Evolutionary conservation across 1,284 basidiomycete species (phyloP).

Genomic region (Stereum hirsutum): DNA sequence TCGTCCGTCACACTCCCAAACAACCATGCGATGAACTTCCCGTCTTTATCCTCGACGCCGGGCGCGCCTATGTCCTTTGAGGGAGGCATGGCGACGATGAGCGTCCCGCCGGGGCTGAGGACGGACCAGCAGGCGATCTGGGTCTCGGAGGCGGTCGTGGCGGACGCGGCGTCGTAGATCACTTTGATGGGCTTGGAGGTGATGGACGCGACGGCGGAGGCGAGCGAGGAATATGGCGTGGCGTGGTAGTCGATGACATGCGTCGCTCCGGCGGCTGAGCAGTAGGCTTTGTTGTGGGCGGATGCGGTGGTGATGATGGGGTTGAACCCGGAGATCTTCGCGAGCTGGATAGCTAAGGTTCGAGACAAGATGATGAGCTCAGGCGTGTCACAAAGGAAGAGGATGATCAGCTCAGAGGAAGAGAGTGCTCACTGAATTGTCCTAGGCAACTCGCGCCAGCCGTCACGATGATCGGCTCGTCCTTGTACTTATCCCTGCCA

Average conservation of each 20-base stretch:
- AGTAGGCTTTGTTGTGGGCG: not conserved
- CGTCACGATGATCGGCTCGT: not conserved
- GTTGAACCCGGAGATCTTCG: not conserved
- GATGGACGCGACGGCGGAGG: not conserved
- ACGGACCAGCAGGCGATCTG: not conserved
- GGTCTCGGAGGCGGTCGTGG: not conserved
- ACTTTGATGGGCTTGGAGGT: not conserved
- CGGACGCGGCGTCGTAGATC: not conserved
- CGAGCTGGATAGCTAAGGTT: not conserved
- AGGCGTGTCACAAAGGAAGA: not conserved
- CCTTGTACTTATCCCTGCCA: not conserved
- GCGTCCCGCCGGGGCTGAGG: not conserved
- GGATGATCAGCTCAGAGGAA: no score
- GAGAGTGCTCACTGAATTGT: not conserved
- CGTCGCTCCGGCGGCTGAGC: not conserved
- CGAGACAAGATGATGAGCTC: not conserved
- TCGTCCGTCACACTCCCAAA: not conserved
- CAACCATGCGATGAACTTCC: not conserved
- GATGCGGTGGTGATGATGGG: not conserved
- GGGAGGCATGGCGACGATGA: conserved; percentile 1
- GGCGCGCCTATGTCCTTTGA: not conserved
- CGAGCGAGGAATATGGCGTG: not conserved
- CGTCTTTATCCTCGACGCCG: not conserved
- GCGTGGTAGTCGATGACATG: not conserved
- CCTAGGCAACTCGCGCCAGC: not conserved